Conservation (phyloP, 768 basidiomycete genomes). For the Filobasidium wieringae region DNA sequence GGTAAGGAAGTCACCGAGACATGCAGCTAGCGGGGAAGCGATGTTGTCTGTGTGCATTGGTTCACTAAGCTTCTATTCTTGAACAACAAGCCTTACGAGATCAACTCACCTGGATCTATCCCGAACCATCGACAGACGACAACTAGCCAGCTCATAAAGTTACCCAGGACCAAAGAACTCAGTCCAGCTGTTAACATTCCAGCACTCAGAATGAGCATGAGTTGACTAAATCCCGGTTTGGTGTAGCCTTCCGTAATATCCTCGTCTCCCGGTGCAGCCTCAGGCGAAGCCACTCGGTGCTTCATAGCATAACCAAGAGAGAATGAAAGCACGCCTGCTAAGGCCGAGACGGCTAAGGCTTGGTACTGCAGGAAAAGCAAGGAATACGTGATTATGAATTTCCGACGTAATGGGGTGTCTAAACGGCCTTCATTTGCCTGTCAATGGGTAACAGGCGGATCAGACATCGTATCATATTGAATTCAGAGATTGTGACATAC, state of each 20-base stretch:
- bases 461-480: neutral
- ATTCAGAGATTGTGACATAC: slow-evolving; percentile 33
- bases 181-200: slow-evolving; percentile 66
- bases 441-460: neutral
- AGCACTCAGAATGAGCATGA: slow-evolving; percentile 41
- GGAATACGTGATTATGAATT: slow-evolving; percentile 64
- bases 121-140: slow-evolving; percentile 62
- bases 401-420: slow-evolving; percentile 55
- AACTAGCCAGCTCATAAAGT: slow-evolving; percentile 80
- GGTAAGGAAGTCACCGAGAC: slow-evolving; percentile 84
- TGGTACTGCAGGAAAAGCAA: slow-evolving; percentile 82
- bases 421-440: slow-evolving; percentile 77
- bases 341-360: slow-evolving; percentile 73
- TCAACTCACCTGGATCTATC: slow-evolving; percentile 63
- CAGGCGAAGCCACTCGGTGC: slow-evolving; percentile 28
- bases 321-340: slow-evolving; percentile 69
- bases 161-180: slow-evolving; percentile 68
- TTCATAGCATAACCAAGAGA: slow-evolving; percentile 49
- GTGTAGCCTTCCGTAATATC: slow-evolving; percentile 30
- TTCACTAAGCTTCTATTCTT: neutral
- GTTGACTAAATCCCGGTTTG: slow-evolving; percentile 39
- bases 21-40: slow-evolving; percentile 82
- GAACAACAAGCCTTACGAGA: neutral
- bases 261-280: neutral
- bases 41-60: slow-evolving; percentile 61